phyloP scores from a whole-genome alignment of 2,329 filamentous ascomycete species.

The Teratosphaeria pseudoeucalypti region DNA sequence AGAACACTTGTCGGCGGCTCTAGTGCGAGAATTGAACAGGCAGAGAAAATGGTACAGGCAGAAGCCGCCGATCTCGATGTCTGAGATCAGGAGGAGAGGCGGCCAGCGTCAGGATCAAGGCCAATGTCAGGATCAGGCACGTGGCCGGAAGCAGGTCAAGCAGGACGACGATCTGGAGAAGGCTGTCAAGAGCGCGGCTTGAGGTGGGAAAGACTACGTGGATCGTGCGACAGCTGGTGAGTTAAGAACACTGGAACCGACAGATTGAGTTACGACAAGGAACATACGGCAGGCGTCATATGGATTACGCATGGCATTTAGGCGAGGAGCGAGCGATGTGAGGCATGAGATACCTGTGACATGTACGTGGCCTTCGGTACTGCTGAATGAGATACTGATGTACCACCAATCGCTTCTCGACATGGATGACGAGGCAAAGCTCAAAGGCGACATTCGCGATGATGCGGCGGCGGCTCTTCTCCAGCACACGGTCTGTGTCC shows the following conservation, averaged over 20 bases:
- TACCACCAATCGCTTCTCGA: not conserved
- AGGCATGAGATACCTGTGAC: not conserved
- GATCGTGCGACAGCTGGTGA: not conserved
- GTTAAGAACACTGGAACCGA: not conserved
- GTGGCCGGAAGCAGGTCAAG: slow-evolving; percentile 1
- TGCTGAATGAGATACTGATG: not conserved
- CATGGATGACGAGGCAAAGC: not conserved
- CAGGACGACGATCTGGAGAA: slow-evolving; percentile 3
- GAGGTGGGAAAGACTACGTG: not conserved
- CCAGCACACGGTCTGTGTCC: not conserved
- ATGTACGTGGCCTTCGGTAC: not conserved
- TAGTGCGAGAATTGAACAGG: slow-evolving; percentile 42
- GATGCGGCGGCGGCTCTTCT: not conserved
- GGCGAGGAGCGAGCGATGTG: not conserved
- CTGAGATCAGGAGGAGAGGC: slow-evolving; percentile 8
- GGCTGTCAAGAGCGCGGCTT: slow-evolving; percentile 1
- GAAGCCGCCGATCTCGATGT: slow-evolving; percentile 22
- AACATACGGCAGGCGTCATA: not conserved
- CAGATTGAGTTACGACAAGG: not conserved
- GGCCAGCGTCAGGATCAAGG: not conserved
- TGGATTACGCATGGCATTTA: not conserved
- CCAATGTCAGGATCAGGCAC: not conserved
- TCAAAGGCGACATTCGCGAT: not conserved
- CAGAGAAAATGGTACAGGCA: slow-evolving; percentile 16
- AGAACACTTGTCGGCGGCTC: slow-evolving; percentile 48